Conservation (phyloP, 1,284 basidiomycete genomes). For the Leccinum griseonigrum region DNA sequence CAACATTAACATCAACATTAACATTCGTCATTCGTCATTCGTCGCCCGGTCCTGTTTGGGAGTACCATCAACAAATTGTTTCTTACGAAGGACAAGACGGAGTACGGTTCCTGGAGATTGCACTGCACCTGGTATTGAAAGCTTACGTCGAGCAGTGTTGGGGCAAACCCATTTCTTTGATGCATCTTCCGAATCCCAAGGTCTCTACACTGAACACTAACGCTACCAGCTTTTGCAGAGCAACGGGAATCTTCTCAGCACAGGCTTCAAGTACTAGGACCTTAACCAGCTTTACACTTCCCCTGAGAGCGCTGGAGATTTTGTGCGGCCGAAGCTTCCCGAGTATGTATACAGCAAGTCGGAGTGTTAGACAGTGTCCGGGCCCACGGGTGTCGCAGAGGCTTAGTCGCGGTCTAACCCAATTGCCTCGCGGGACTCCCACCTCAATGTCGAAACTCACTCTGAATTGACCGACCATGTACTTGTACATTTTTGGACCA, state of each 20-base stretch:
- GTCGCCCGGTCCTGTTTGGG: conserved; percentile 31
- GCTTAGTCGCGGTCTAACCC: conserved; percentile 24
- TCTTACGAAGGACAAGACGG: conserved; percentile 29
- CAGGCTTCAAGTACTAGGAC: conserved; percentile 28
- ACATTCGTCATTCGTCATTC: conserved; percentile 5
- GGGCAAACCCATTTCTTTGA: conserved; percentile 26
- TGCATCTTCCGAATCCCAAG: conserved; percentile 31
- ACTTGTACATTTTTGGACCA: conserved; percentile 15
- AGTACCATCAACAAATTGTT: conserved; percentile 30
- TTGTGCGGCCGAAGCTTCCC: conserved; percentile 15
- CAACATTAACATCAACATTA: conserved; percentile 11
- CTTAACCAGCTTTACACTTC: conserved; percentile 24
- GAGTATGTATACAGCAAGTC: conserved; percentile 20
- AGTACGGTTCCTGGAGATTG: conserved; percentile 29
- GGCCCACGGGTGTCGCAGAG: conserved; percentile 15
- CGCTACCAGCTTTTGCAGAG: conserved; percentile 31
- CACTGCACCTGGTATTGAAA: conserved; percentile 32
- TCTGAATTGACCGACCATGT: conserved; percentile 29
- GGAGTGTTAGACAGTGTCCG: conserved; percentile 25
- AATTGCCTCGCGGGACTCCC: conserved; percentile 24
- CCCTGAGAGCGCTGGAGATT: conserved; percentile 15
- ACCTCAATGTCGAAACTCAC: conserved; percentile 26
- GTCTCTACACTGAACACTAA: conserved; percentile 27
- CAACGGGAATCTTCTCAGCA: conserved; percentile 24
- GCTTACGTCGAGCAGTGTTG: conserved; percentile 32